Evolutionary conservation across 768 basidiomycete genomes (phyloP).

Genomic region (button mushroom (Agaricus bisporus)): DNA sequence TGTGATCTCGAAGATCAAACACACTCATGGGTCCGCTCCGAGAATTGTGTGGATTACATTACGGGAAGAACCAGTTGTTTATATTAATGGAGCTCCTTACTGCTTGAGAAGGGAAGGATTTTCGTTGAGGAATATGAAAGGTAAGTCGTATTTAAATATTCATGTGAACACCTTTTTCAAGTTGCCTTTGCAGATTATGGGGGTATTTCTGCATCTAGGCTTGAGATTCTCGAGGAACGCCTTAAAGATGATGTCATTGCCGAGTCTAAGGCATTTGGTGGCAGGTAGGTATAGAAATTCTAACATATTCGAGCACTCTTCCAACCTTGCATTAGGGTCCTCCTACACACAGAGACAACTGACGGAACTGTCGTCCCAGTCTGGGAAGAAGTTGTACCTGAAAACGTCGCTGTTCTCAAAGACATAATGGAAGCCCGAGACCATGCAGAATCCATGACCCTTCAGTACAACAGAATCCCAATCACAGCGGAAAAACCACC

Average conservation of each 20-base stretch:
- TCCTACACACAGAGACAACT: constrained; percentile 84
- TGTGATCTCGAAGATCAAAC: constrained; percentile 62
- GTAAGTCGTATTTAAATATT: constrained; percentile 24
- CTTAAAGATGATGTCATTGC: constrained; percentile 82
- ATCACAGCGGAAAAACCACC: constrained; percentile 87
- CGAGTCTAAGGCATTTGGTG: constrained; percentile 79
- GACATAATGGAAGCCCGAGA: constrained; percentile 75
- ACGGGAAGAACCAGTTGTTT: constrained; percentile 88
- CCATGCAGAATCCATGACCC: constrained; percentile 43
- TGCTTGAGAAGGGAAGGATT: constrained; percentile 83
- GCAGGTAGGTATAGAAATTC: constrained; percentile 43
- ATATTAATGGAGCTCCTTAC: constrained; percentile 90
- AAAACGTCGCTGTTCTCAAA: constrained; percentile 75
- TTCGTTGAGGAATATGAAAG: constrained; percentile 92
- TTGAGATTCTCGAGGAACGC: constrained; percentile 89
- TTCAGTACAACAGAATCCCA: constrained; percentile 82
- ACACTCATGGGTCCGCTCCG: constrained; percentile 50
- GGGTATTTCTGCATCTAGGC: constrained; percentile 84
- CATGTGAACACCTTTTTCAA: not conserved
- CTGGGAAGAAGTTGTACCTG: constrained; percentile 82
- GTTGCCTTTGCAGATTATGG: constrained; percentile 63
- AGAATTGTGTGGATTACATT: constrained; percentile 87
- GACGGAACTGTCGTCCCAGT: constrained; percentile 89
- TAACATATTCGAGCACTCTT: not conserved
- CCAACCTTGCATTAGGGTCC: constrained; percentile 39